Conservation (phyloP, 495 filamentous ascomycete species). For the Neurospora sp. region DNA sequence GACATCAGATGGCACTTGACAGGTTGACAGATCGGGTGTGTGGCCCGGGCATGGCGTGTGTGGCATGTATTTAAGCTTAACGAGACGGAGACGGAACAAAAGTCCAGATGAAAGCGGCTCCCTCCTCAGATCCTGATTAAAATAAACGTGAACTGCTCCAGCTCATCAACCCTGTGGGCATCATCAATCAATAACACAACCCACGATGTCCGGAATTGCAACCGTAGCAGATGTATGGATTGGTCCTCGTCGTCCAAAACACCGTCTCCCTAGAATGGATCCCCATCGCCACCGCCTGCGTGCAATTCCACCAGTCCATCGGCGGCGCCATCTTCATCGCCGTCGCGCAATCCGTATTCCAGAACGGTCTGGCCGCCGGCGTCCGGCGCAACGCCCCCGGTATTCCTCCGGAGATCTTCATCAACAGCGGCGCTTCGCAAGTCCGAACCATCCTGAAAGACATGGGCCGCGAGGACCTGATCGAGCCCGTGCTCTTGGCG, state of each 20-base stretch:
- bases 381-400: constrained; percentile 18
- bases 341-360: constrained; percentile 56
- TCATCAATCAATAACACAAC: not conserved
- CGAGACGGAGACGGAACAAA: too few relatives aligned
- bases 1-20: not conserved
- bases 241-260: constrained; percentile 46
- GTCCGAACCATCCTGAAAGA: constrained; percentile 25
- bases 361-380: constrained; percentile 42
- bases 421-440: constrained; percentile 35
- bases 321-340: constrained; percentile 63
- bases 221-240: too few relatives aligned
- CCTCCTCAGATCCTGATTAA: too few relatives aligned
- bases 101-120: not conserved
- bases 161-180: not conserved
- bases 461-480: constrained; percentile 15
- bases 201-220: too few relatives aligned
- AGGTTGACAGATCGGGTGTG: not conserved
- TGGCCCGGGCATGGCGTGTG: not conserved
- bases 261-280: constrained; percentile 44
- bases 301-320: constrained; percentile 58
- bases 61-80: not conserved
- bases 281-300: constrained; percentile 50
- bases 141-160: too few relatives aligned
- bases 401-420: constrained; percentile 27
- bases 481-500: constrained; percentile 28